Base-by-base conservation (phyloP, 371 early-diverging fungal genomes). In the Mucor circinelloides region DNA sequence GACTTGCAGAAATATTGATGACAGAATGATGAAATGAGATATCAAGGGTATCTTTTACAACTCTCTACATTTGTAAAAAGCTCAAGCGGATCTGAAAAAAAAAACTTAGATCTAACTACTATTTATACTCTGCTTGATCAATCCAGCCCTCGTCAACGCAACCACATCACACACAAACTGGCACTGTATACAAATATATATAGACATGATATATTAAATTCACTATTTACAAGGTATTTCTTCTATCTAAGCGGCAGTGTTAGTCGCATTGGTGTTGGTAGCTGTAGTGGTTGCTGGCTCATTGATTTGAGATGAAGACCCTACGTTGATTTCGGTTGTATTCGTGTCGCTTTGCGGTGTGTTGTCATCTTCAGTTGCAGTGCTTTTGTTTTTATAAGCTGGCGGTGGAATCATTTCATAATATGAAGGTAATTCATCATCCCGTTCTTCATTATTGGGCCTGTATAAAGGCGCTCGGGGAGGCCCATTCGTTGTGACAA, bases 351-450 rank as follows among this genome's bases (percentile, higher is more conserved):
- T 23, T 25, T 50, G 50, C 9, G 23, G 23, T 7, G 21, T 7
- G 12, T 8, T 25, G 25, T 25, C 50, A 25, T 50, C 50, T 48
- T 2, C 48, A 9, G 25, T 6, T 25, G 50, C 25, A 4, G 23
- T 50, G 46, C 54, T 59, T 30, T 23, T 60, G 2, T 38, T 63
- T 36, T 63, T 63, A 36, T 64, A 64, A 31, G 56, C 25, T 2
- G 64, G 64, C 9, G 64, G 64, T 9, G 42, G 46, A 10, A 42
- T 57, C 64, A 64, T 64, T 55, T 64, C 64, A 19, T 56, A 64
- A 21, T 64, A 64, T 7, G 64, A 56, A 28, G 64, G 64, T 21
- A 64, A 32, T 21, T 42, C 40, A 13, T 64, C 64, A 0, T 27
- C 42, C 1, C 21, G 21, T 19, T 64, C 64, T 3, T 44, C 28